Evolutionary conservation across 495 filamentous ascomycete species (phyloP).

Genomic region (Penicillium canescens): DNA sequence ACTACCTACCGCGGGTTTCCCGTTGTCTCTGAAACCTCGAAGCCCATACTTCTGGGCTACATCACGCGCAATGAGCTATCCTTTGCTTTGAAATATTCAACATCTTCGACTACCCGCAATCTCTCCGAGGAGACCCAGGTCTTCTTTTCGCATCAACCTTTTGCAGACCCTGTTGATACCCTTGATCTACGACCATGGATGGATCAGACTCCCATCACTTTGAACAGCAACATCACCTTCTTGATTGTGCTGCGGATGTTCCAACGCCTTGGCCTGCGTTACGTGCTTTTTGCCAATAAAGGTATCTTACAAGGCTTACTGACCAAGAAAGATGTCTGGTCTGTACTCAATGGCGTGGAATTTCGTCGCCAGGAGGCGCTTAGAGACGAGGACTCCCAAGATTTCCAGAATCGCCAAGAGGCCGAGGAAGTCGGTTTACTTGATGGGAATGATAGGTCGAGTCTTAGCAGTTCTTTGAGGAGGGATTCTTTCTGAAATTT

Average conservation of each 20-base stretch:
- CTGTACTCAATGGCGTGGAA: constrained; percentile 79
- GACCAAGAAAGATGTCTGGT: constrained; percentile 99
- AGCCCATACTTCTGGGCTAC: constrained; percentile 79
- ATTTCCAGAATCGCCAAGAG: constrained; percentile 38
- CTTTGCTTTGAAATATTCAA: constrained; percentile 65
- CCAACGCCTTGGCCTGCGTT: constrained; percentile 86
- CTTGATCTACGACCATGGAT: constrained; percentile 94
- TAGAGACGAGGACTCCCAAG: constrained; percentile 36
- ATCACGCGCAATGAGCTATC: constrained; percentile 90
- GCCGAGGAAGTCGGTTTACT: constrained; percentile 56
- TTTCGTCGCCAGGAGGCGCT: constrained; percentile 45
- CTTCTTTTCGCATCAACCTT: constrained; percentile 79
- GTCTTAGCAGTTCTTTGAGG: constrained; percentile 37
- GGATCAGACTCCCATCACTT: constrained; percentile 95
- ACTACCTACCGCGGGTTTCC: constrained; percentile 91
- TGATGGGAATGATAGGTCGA: constrained; percentile 40
- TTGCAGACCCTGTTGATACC: constrained; percentile 73
- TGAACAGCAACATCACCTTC: constrained; percentile 71
- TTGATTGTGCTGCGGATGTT: constrained; percentile 87
- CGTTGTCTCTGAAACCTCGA: constrained; percentile 71
- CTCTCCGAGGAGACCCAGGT: constrained; percentile 73
- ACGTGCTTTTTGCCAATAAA: constrained; percentile 82
- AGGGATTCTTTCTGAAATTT: constrained; percentile 34
- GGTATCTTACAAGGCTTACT: constrained; percentile 81
- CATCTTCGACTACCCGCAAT: constrained; percentile 46